Percentiles rank a stretch among this genome's conserved stretches.
Conservation (phyloP, 257 asterid species). For the Solanum sejunctum region DNA sequence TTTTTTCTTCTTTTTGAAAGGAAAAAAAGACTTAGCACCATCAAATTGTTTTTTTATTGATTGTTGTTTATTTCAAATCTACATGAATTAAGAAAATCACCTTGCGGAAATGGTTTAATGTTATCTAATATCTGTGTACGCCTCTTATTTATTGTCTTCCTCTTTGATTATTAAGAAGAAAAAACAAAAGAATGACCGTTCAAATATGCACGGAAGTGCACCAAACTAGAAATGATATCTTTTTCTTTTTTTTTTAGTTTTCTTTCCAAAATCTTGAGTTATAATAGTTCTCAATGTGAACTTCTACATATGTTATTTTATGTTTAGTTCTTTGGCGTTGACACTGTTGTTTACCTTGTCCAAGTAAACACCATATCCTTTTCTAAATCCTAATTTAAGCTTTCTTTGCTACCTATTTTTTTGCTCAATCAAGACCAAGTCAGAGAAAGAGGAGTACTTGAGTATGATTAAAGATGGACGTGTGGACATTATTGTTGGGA, state of each 20-base stretch:
- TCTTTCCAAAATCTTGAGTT: not conserved
- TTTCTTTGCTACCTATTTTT: conserved; percentile 10
- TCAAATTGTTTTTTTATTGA: not conserved
- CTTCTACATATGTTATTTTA: not conserved
- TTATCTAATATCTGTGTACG: not conserved
- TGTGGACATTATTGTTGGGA: conserved; percentile 81
- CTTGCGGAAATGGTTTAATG: not conserved
- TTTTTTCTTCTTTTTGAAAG: not conserved
- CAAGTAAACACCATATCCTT: not conserved
- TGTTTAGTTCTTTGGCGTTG: not conserved
- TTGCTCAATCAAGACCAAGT: conserved; percentile 58
- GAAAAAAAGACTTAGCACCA: not conserved
- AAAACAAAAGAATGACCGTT: not conserved
- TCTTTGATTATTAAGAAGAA: not conserved
- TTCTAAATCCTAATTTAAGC: conserved; percentile 8
- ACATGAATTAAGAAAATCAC: not conserved
- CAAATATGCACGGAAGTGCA: not conserved
- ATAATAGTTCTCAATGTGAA: not conserved
- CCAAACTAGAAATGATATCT: not conserved
- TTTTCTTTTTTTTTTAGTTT: not conserved
- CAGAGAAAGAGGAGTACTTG: conserved; percentile 69
- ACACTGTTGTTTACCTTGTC: conserved; percentile 1
- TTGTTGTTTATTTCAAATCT: not conserved
- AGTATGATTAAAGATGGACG: conserved; percentile 72
- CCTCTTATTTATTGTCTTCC: not conserved